Evolutionary conservation across 352 stramenopile species (phyloP).

Genomic region (Phytophthora litchii): DNA sequence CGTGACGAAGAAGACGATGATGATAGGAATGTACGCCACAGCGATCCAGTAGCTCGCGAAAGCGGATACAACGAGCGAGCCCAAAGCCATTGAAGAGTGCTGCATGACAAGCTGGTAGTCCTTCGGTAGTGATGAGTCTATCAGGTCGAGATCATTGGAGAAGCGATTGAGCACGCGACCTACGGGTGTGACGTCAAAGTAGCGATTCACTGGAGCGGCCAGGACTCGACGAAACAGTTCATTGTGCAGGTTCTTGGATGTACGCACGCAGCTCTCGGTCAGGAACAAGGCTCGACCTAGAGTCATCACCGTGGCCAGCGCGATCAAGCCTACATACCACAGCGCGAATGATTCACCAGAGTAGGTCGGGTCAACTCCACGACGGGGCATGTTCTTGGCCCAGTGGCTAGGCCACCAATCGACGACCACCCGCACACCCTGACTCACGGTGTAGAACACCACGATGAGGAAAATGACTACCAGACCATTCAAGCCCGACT

Average conservation of each 20-base stretch:
- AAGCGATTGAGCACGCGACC: conserved; percentile 55
- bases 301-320: conserved; percentile 15
- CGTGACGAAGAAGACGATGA: conserved; percentile 14
- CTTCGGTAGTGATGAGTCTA: conserved; percentile 47
- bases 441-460: conserved; percentile 18
- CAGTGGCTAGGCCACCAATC: conserved; percentile 40
- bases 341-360: conserved; percentile 19
- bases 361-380: conserved; percentile 15
- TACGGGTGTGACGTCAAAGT: conserved; percentile 59
- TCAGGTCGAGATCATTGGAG: conserved; percentile 52
- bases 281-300: conserved; percentile 29
- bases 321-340: conserved; percentile 43
- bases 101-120: conserved; percentile 38
- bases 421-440: conserved; percentile 25
- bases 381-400: conserved; percentile 29
- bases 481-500: conserved; percentile 24
- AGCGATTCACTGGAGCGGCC: conserved; percentile 40
- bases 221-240: conserved; percentile 49
- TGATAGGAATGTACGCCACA: conserved; percentile 20
- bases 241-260: conserved; percentile 34
- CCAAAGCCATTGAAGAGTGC: conserved; percentile 18
- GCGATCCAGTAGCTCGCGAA: conserved; percentile 29
- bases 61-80: conserved; percentile 21
- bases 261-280: conserved; percentile 29
- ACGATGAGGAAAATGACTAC: conserved; percentile 19